Base-by-base conservation (phyloP, 2,329 filamentous ascomycete species). In the Phialemoniopsis sp. region DNA sequence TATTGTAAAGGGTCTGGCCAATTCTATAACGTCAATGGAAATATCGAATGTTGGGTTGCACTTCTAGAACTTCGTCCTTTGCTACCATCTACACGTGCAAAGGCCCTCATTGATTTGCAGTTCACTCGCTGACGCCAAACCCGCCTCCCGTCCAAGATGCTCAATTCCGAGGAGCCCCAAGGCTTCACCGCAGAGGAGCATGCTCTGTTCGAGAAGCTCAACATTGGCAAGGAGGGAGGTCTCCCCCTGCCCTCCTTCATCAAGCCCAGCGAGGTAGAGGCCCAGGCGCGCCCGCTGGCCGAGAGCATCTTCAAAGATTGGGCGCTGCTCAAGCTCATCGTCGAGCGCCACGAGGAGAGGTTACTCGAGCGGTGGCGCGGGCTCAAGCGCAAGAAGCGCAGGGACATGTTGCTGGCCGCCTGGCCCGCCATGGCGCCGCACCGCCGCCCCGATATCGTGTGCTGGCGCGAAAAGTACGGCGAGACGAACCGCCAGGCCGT, bases 121-220 rank as follows among this genome's bases (percentile, higher is more conserved):
- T 10, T 10, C 21, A 6, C 21, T 26, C 21, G 21, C 21, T 26
- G 21, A 26, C 21, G 6, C 6, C 21, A 26, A 6, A 26, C 21
- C 21, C 10, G 21, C 21, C 21, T 26, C 21, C 6, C 21, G 6
- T 10, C 21, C 6, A 26, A 26, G 10, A 26, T 26, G 21, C 21
- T 26, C 6, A 26, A 26, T 10, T 26, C 21, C 21, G 21, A 14
- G 13, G 45, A 47, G 42, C 42, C 42, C 16, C 19, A 38, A 19
- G 45, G 39, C 36, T 47, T 47, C 29, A 45, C 42, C 7, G 45
- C 42, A 29, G 42, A 47, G 32, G 45, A 47, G 37, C 36, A 32
- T 6, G 42, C 38, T 3, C 43, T 45, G 4, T 47, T 47, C 21
- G 45, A 40, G 31, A 44, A 42, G 28, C 45, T 45, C 26, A 45